Percentiles rank a stretch among this genome's conserved stretches.
phyloP scores from a whole-genome alignment of 2,329 filamentous ascomycete genomes.

The Penicillium freii region DNA sequence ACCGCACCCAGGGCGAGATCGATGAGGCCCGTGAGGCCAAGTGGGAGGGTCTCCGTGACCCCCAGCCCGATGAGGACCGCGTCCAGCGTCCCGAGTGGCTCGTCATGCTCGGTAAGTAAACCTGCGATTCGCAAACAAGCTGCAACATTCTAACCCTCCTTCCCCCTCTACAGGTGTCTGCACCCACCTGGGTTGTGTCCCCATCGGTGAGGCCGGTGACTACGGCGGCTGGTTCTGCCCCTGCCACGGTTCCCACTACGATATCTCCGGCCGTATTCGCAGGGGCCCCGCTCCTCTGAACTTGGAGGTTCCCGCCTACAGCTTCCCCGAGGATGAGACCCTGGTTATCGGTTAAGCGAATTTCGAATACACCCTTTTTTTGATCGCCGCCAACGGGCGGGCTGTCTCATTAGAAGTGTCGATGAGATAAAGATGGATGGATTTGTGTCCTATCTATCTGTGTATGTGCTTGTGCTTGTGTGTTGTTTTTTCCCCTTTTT shows the following conservation, averaged over 20 bases:
- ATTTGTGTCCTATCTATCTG: constrained; percentile 21
- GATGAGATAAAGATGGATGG: constrained; percentile 16
- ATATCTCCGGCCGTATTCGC: constrained; percentile 97
- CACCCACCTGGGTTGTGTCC: constrained; percentile 98
- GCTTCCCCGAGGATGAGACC: constrained; percentile 85
- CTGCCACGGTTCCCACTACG: constrained; percentile 99
- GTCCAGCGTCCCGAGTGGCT: constrained; percentile 99
- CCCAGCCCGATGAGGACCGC: constrained; percentile 84
- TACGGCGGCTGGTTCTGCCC: constrained; percentile 99
- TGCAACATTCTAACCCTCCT: not conserved
- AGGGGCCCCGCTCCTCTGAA: constrained; percentile 97
- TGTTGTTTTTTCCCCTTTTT: constrained; percentile 22
- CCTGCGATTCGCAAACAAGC: not conserved
- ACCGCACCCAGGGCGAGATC: constrained; percentile 92
- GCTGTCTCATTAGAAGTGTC: constrained; percentile 19
- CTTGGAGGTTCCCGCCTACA: constrained; percentile 89
- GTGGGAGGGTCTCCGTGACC: constrained; percentile 80
- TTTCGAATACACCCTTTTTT: constrained; percentile 12
- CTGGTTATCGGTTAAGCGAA: constrained; percentile 83
- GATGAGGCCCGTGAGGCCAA: constrained; percentile 88
- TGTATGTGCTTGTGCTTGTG: constrained; percentile 26
- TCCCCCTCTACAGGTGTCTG: constrained; percentile 70
- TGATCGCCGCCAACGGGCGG: constrained; percentile 4
- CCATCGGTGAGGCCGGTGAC: constrained; percentile 97
- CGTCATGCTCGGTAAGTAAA: constrained; percentile 81